These are phyloP conservation scores for Wickerhamiella australiensis DNA, from an alignment of 805 yeast species.

Conservation along the genomic window DNA sequence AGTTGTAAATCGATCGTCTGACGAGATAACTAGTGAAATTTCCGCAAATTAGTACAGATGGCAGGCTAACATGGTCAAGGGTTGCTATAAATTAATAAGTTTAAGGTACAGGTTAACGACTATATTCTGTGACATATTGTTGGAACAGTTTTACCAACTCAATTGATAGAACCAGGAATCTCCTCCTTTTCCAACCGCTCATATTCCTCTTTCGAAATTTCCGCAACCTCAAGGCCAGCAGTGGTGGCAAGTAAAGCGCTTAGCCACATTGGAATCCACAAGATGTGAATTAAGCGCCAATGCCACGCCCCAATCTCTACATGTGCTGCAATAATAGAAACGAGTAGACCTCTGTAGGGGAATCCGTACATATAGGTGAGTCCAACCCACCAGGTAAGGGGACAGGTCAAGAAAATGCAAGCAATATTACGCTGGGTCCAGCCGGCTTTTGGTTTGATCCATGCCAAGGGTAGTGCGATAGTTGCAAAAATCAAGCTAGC, in stretches of 20 bases:
- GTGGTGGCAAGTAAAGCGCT: constrained; percentile 16
- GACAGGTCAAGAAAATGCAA: constrained; percentile 32
- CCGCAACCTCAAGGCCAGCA: constrained; percentile 1
- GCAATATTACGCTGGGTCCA: constrained; percentile 18
- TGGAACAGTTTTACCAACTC: too few species aligned
- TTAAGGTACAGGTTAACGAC: too few species aligned
- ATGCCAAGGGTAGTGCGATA: constrained; percentile 62
- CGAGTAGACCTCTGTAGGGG: constrained; percentile 33
- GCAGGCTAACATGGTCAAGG: background rate
- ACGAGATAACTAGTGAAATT: too few species aligned
- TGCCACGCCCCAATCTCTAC: constrained; percentile 68
- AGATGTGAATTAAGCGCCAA: constrained; percentile 58
- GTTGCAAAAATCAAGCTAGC: constrained; percentile 62
- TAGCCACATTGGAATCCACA: constrained; percentile 81
- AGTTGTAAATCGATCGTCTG: background rate
- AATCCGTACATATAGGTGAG: constrained; percentile 28
- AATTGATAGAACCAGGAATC: constrained; percentile 3
- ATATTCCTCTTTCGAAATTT: constrained; percentile 10
- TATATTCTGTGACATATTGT: too few species aligned
- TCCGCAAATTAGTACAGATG: background rate
- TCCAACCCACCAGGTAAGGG: constrained; percentile 34
- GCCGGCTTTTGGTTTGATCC: constrained; percentile 33
- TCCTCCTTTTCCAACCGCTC: constrained; percentile 8
- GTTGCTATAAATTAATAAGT: too few species aligned
- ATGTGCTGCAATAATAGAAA: constrained; percentile 53